These are phyloP conservation scores for Amaranthus tricolor DNA, from an alignment of 179 eudicot genomes.

Conservation along the genomic window DNA sequence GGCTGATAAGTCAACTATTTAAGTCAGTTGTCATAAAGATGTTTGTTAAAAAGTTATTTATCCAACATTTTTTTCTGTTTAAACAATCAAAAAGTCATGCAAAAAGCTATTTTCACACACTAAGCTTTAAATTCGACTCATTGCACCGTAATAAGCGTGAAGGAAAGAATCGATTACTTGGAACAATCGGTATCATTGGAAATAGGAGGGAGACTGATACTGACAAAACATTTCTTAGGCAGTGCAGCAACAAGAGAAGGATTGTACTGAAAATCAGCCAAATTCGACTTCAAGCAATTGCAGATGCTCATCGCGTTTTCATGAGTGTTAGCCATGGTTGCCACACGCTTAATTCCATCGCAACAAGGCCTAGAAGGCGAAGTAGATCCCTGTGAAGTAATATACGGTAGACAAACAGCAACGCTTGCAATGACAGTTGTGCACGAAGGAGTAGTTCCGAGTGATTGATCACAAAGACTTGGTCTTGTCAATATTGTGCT, in stretches of 20 bases:
- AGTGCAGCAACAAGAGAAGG: constrained; percentile 19
- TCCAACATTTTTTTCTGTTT: no score
- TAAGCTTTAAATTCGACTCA: no score
- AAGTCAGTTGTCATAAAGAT: no score
- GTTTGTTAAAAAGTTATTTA: no score
- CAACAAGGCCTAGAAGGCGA: constrained; percentile 27
- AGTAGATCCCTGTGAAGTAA: not conserved
- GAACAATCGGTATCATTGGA: constrained; percentile 22
- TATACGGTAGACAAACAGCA: constrained; percentile 23
- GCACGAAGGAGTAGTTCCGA: constrained; percentile 11
- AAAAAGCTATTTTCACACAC: no score
- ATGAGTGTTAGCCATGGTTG: not conserved
- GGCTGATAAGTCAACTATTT: no score
- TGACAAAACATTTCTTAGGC: constrained; percentile 13
- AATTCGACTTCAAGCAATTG: constrained; percentile 22
- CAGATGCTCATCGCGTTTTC: constrained; percentile 17
- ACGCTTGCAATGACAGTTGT: not conserved
- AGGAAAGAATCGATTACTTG: constrained; percentile 21
- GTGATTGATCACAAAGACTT: not conserved
- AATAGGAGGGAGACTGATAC: constrained; percentile 24
- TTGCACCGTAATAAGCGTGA: not conserved
- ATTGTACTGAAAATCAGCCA: constrained; percentile 1
- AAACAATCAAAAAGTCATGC: no score
- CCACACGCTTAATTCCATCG: constrained; percentile 21
- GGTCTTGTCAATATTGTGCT: constrained; percentile 8